Evolutionary conservation across 1,139 yeast genomes (phyloP).

Genomic region (Candida mesenterica): DNA sequence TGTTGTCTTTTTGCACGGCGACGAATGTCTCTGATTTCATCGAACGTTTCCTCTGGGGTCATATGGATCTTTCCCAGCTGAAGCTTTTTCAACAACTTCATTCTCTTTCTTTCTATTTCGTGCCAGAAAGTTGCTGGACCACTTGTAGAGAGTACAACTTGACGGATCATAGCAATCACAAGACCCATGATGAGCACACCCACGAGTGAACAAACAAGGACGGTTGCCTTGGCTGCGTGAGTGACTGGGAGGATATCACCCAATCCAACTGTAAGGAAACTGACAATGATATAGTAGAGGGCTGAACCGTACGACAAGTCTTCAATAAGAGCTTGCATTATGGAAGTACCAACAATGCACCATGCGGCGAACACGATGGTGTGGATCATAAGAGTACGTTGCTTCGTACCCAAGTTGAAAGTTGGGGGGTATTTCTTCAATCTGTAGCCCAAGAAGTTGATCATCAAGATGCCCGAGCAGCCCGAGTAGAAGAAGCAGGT

Average conservation of each 20-base stretch:
- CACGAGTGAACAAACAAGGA: constrained; percentile 59
- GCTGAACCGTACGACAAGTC: constrained; percentile 56
- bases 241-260: constrained; percentile 66
- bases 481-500: constrained; percentile 59
- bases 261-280: constrained; percentile 73
- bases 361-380: constrained; percentile 64
- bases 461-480: constrained; percentile 50
- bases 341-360: constrained; percentile 66
- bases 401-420: constrained; percentile 63
- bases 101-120: constrained; percentile 43
- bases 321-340: constrained; percentile 34
- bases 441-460: constrained; percentile 63
- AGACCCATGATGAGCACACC: constrained; percentile 76
- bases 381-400: constrained; percentile 70
- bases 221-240: constrained; percentile 54
- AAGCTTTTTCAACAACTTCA: constrained; percentile 17
- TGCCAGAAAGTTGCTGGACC: constrained; percentile 68
- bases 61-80: constrained; percentile 18
- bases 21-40: constrained; percentile 51
- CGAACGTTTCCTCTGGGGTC: constrained; percentile 46
- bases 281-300: constrained; percentile 67
- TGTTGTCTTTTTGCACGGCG: constrained; percentile 32
- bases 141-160: constrained; percentile 57
- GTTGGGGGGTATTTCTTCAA: constrained; percentile 62
- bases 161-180: constrained; percentile 65